A percentile compares a stretch with the other conserved stretches of the same genome.
These are phyloP conservation scores for Backusella morwellensis DNA, from an alignment of 192 early-diverging fungal species.

Conservation along the genomic window DNA sequence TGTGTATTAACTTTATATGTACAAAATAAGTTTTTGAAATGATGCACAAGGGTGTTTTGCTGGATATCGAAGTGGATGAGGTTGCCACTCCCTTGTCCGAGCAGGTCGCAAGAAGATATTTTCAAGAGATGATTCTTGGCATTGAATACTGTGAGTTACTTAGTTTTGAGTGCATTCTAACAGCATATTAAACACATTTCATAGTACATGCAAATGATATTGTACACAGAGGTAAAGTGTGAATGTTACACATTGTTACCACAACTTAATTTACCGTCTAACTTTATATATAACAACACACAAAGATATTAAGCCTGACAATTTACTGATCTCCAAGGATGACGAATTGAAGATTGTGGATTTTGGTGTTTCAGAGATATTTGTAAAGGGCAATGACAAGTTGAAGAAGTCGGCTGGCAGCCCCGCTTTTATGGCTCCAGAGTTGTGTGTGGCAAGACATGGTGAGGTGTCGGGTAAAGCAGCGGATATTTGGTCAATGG, in stretches of 20 bases:
- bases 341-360: constrained; percentile 90
- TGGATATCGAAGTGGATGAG: constrained; percentile 63
- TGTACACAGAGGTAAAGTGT: constrained; percentile 68
- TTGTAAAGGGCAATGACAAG: constrained; percentile 71
- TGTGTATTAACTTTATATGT: neutral
- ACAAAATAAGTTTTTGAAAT: constrained; percentile 79
- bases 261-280: neutral
- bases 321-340: constrained; percentile 79
- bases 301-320: constrained; percentile 88
- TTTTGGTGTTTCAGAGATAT: constrained; percentile 96
- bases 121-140: constrained; percentile 85
- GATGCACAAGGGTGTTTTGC: constrained; percentile 80
- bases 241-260: neutral
- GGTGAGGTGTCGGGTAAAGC: constrained; percentile 71
- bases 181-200: neutral
- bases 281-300: neutral
- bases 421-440: constrained; percentile 87
- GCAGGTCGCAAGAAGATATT: constrained; percentile 66
- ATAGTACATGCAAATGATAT: constrained; percentile 92
- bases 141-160: constrained; percentile 86
- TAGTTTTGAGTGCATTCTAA: neutral
- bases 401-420: constrained; percentile 80
- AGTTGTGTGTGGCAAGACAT: constrained; percentile 64
- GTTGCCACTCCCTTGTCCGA: constrained; percentile 50
- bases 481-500: constrained; percentile 90